Conservation (phyloP, 495 filamentous ascomycete genomes). For the Hypomontagnella monticulosa region DNA sequence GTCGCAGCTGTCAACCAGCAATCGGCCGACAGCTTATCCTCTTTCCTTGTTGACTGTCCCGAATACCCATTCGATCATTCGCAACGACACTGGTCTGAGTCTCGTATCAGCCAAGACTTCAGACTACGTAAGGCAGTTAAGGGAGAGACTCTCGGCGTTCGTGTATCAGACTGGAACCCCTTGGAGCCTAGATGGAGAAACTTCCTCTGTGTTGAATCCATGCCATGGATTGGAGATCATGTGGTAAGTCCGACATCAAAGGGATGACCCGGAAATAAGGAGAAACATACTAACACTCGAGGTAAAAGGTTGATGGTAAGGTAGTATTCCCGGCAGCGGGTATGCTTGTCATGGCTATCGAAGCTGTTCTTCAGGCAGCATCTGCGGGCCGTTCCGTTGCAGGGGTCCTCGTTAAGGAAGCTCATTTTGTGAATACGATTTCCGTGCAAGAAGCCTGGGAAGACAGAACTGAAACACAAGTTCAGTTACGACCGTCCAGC, state of each 20-base stretch:
- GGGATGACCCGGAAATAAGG: not conserved
- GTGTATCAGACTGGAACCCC: conserved; percentile 46
- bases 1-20: conserved; percentile 34
- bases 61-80: conserved; percentile 55
- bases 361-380: conserved; percentile 48
- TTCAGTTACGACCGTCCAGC: conserved; percentile 33
- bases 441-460: conserved; percentile 35
- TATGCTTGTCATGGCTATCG: conserved; percentile 60
- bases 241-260: not conserved
- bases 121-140: conserved; percentile 47
- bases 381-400: conserved; percentile 19
- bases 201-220: conserved; percentile 46
- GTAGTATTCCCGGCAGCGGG: conserved; percentile 65
- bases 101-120: conserved; percentile 53
- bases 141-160: conserved; percentile 59
- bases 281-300: not conserved
- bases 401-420: conserved; percentile 43
- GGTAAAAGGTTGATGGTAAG: conserved; percentile 2
- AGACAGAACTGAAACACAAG: conserved; percentile 34
- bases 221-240: conserved; percentile 61
- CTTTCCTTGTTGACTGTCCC: conserved; percentile 46
- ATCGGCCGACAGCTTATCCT: conserved; percentile 28
- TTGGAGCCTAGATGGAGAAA: conserved; percentile 57
- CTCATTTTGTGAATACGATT: conserved; percentile 44
- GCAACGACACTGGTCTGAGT: conserved; percentile 53